Evolutionary conservation across 2,329 filamentous ascomycete species (phyloP), one percentile per base, ranked within the genome.

Genomic region (Daldinia sp.): DNA sequence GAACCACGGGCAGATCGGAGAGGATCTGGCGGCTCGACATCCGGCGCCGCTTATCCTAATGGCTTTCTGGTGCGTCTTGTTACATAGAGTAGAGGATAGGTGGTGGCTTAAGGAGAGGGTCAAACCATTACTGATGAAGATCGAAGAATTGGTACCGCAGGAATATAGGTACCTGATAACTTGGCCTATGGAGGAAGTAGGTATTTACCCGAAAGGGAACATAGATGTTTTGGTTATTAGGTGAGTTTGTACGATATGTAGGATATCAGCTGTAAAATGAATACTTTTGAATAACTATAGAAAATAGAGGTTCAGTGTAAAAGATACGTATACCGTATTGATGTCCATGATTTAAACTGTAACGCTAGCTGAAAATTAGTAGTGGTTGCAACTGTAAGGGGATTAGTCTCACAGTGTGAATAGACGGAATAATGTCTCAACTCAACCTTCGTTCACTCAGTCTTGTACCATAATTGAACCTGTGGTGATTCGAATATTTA

Each of bases 31-130:
- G 2, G 51, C 33, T 3, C 69, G 67, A 42, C 55, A 64, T 4
- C 68, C 70, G 20, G 63, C 69, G 44, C 70, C 75, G 30, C 67
- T 77, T 18, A 63, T 76, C 4, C n/a, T 76, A 1, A 72, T 74
- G 72, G 72, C 70, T 1, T 75, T 69, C 50, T 76, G 75, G 75
- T 74, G 73, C 46, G 68, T 75, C 6, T 58, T 77, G 54, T 42
- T 75, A 18, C 48, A 74, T 33, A 68, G 75, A 3, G 63, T 73
- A 10, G 69, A 74, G 58, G 57, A 68, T 9, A 65, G 69, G 48
- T 75, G 74, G 72, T 74, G 71, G 71, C 65, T 74, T 0, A 65
- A 62, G 55, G 70, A 65, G 1, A 63, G 59, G 30, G 64, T 73
- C 1, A 33, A 46, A 15, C 72, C 72, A 20, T 46, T 74, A 20